Conservation (phyloP, 768 basidiomycete genomes). For the Amanita molliuscula region DNA sequence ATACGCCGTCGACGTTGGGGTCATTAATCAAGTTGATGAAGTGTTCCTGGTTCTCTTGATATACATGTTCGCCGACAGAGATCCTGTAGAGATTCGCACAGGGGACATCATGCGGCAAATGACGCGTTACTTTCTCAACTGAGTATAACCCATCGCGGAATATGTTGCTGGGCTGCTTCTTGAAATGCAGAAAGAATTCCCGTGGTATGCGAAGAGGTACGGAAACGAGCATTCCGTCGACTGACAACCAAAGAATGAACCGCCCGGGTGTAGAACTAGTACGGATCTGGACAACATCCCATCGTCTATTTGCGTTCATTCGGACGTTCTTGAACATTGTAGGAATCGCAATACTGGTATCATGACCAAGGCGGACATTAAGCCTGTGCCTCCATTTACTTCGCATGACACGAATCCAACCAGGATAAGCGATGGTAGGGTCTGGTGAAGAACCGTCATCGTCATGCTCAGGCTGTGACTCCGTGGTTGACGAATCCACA, state of each 20-base stretch:
- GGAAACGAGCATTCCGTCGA: constrained; percentile 69
- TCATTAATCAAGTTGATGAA: constrained; percentile 91
- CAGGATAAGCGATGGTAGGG: constrained; percentile 53
- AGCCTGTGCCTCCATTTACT: constrained; percentile 64
- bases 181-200: constrained; percentile 89
- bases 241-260: constrained; percentile 80
- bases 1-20: constrained; percentile 91
- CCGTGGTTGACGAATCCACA: constrained; percentile 43
- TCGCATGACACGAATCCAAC: constrained; percentile 70
- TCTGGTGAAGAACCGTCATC: constrained; percentile 43
- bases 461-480: constrained; percentile 32
- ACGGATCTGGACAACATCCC: constrained; percentile 92
- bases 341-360: constrained; percentile 38
- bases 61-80: constrained; percentile 73
- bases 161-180: constrained; percentile 51
- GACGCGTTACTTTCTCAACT: constrained; percentile 62
- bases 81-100: constrained; percentile 78
- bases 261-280: constrained; percentile 69
- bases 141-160: constrained; percentile 66
- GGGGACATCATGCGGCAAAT: constrained; percentile 69
- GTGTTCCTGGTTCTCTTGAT: constrained; percentile 77
- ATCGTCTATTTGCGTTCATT: constrained; percentile 53
- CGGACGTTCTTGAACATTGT: constrained; percentile 64
- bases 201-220: constrained; percentile 80
- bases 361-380: constrained; percentile 33